Conservation (phyloP, 2,329 filamentous ascomycete genomes). For the Colletotrichum acutatum region DNA sequence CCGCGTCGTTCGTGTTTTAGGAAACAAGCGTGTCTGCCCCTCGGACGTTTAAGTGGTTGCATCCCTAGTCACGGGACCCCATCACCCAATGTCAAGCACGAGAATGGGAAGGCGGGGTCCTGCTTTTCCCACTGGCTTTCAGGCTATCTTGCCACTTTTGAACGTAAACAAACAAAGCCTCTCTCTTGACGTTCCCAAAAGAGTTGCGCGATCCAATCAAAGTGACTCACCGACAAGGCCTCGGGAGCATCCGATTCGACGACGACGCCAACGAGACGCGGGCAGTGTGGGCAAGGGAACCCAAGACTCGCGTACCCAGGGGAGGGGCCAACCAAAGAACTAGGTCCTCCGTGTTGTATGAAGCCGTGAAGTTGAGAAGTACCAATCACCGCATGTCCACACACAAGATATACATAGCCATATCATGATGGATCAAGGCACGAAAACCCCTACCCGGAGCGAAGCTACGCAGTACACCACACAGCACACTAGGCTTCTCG, state of each 20-base stretch:
- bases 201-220: conserved; percentile 6
- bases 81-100: conserved; percentile 1
- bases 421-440: not conserved
- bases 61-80: conserved; percentile 24
- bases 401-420: not conserved
- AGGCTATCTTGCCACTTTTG: not conserved
- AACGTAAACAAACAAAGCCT: conserved; percentile 32
- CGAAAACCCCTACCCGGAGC: not conserved
- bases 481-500: not conserved
- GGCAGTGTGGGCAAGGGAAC: not conserved
- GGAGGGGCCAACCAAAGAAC: too few relatives aligned
- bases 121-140: not conserved
- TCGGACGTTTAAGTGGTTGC: conserved; percentile 33
- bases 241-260: conserved; percentile 29
- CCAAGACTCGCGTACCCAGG: too few relatives aligned
- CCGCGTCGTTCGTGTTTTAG: conserved; percentile 11
- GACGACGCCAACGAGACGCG: conserved; percentile 3
- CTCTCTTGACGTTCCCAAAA: not conserved
- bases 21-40: conserved; percentile 6
- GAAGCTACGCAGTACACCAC: not conserved
- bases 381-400: not conserved
- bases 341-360: too few relatives aligned
- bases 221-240: not conserved
- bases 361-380: not conserved
- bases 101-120: conserved; percentile 31